A percentile compares a stretch with the other conserved stretches of the same genome.
Conservation (phyloP, 768 basidiomycete species). For the Mycena filopes region DNA sequence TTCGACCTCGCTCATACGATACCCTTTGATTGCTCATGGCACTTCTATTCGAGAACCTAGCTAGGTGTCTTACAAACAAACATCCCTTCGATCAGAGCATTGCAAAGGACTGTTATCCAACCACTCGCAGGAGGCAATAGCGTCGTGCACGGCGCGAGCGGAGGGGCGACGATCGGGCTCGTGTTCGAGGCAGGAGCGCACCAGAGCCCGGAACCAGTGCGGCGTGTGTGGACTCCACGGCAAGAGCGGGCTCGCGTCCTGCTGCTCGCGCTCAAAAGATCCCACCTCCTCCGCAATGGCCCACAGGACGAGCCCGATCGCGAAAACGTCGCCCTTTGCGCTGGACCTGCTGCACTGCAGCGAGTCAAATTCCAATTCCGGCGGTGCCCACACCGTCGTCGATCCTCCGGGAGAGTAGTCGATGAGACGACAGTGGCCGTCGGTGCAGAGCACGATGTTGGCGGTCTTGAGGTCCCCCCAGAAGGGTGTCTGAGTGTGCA, state of each 20-base stretch:
- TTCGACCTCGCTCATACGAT: no score
- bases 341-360: background rate
- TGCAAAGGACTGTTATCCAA: no score
- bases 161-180: constrained; percentile 12
- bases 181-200: constrained; percentile 3
- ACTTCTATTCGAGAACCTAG: no score
- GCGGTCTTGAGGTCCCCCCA: constrained; percentile 9
- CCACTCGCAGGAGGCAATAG: no score
- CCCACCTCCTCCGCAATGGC: background rate
- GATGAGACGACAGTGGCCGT: constrained; percentile 13
- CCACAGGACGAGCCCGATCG: constrained; percentile 16
- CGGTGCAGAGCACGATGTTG: constrained; percentile 17
- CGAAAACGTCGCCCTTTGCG: constrained; percentile 1
- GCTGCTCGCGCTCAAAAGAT: background rate
- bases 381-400: background rate
- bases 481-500: background rate
- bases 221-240: background rate
- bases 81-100: no score
- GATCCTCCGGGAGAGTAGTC: constrained; percentile 5
- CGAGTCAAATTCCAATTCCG: background rate
- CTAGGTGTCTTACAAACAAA: no score
- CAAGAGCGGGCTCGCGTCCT: background rate
- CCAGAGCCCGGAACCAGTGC: background rate
- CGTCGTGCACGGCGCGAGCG: no score
- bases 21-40: no score